Evolutionary conservation across 306 rosid genomes (phyloP), one percentile per base, ranked within the genome.

Genomic region (Pyrus bretschneideri): DNA sequence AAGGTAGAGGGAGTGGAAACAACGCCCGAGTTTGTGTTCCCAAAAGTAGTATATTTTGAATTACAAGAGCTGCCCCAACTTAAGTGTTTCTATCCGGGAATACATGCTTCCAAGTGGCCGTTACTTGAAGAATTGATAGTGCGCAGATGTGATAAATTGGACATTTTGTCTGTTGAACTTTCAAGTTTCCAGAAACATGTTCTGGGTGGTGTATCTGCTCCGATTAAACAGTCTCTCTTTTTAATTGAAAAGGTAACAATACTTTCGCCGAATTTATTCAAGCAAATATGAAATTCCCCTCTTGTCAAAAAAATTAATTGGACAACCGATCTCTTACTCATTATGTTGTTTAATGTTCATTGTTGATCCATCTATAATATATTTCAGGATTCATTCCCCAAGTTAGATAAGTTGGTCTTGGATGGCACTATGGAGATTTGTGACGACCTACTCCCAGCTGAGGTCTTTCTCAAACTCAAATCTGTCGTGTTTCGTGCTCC

Each of bases 71-170:
- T 78, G 5, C 4, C 1, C 12, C 61, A 57, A n/a, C 61, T 57
- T 7, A 57, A 10, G 61, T n/a, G 61, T 0, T 57, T 57, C 61
- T 57, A 57, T 30, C 77, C 61, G 4, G 72, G 79, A 22, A 9
- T 57, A 9, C 57, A 57, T 62, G 51, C 52, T 42, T 71, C 64
- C 15, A 19, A 70, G 11, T 84, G 85, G 65, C 80, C 83, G 31
- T 40, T 35, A 31, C 65, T 84, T 21, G 21, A 58, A 21, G 0
- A 1, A 0, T 1, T 67, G 3, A 0, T 1, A 10, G 23, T 72
- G 18, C 0, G 0, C 2, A 0, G 0, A 2, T 72, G 76, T 54
- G 5, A 12, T 0, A 14, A 49, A 12, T 40, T 76, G 68, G 63
- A 67, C 31, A 35, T 67, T 2, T 71, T 72, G 19, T 64, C 6